Conservation (phyloP, 192 early-diverging fungal species). For the Spizellomyces sp. region DNA sequence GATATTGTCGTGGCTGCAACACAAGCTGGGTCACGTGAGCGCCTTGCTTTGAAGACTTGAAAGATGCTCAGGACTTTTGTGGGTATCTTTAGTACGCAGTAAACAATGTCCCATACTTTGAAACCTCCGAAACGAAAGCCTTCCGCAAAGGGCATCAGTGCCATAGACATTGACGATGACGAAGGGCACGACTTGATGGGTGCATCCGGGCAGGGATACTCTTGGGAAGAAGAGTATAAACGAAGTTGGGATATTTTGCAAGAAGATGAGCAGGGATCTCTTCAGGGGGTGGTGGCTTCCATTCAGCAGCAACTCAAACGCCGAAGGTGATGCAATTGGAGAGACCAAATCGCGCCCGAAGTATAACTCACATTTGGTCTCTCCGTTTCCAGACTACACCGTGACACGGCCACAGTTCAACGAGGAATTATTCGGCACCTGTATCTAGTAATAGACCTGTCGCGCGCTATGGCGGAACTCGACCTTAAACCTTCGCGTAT, state of each 20-base stretch:
- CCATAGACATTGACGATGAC: slow-evolving; percentile 26
- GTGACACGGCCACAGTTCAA: slow-evolving; percentile 38
- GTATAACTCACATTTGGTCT: no score
- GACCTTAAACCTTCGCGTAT: slow-evolving; percentile 83
- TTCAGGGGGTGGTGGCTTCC: slow-evolving; percentile 71
- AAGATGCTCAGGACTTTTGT: no score
- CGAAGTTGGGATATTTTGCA: slow-evolving; percentile 81
- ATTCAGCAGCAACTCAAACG: slow-evolving; percentile 69
- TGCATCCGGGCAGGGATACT: slow-evolving; percentile 61
- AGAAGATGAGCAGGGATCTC: slow-evolving; percentile 71
- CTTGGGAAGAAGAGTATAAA: slow-evolving; percentile 97
- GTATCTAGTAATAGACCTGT: slow-evolving; percentile 81
- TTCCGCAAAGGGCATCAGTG: neutral
- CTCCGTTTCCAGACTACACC: slow-evolving; percentile 16
- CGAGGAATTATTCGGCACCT: slow-evolving; percentile 69
- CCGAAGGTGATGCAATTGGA: slow-evolving; percentile 46
- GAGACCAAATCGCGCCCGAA: neutral
- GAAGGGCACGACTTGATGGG: slow-evolving; percentile 21
- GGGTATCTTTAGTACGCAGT: no score
- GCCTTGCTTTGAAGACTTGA: no score
- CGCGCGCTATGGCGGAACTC: slow-evolving; percentile 79
- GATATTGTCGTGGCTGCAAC: no score
- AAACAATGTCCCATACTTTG: neutral
- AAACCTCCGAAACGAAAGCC: neutral
- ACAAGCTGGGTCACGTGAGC: no score